phyloP scores from a whole-genome alignment of 352 stramenopile genomes.

The Globisporangium sylvaticum region DNA sequence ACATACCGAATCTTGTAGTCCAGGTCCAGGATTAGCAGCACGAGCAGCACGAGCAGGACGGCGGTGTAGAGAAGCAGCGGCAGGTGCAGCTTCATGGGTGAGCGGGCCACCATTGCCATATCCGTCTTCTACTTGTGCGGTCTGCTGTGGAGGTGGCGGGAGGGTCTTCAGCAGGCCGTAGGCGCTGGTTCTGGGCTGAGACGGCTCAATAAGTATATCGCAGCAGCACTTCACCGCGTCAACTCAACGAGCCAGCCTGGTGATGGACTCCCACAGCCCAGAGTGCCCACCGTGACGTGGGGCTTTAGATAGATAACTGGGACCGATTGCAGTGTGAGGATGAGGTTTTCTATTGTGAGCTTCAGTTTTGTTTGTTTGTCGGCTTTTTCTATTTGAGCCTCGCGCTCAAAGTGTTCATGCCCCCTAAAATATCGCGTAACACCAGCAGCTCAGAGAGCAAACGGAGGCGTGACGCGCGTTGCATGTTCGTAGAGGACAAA shows the following conservation, averaged over 20 bases:
- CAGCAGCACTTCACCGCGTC: background rate
- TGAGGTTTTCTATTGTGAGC: too few species aligned
- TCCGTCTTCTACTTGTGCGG: background rate
- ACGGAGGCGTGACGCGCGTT: background rate
- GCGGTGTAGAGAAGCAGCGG: constrained; percentile 1
- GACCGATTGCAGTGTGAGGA: too few species aligned
- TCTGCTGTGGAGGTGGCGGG: too few species aligned
- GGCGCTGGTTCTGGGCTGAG: background rate
- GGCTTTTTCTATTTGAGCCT: background rate
- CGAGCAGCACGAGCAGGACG: constrained; percentile 1
- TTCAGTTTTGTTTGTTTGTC: too few species aligned
- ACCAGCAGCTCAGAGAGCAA: background rate
- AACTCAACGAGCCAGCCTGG: background rate
- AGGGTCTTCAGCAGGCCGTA: background rate
- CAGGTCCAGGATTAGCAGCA: constrained; percentile 9
- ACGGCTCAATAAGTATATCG: background rate
- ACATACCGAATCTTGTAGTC: constrained; percentile 11
- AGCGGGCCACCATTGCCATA: background rate
- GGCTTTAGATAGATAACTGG: too few species aligned
- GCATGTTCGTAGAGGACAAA: background rate
- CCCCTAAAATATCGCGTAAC: background rate
- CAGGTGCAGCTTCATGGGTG: constrained; percentile 5
- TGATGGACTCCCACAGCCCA: too few species aligned
- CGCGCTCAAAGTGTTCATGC: background rate
- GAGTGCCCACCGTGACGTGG: background rate